Percentiles rank a stretch among this genome's conserved stretches.
Evolutionary conservation across 2,329 filamentous ascomycete species (phyloP).

Genomic region (Claviceps capensis): DNA sequence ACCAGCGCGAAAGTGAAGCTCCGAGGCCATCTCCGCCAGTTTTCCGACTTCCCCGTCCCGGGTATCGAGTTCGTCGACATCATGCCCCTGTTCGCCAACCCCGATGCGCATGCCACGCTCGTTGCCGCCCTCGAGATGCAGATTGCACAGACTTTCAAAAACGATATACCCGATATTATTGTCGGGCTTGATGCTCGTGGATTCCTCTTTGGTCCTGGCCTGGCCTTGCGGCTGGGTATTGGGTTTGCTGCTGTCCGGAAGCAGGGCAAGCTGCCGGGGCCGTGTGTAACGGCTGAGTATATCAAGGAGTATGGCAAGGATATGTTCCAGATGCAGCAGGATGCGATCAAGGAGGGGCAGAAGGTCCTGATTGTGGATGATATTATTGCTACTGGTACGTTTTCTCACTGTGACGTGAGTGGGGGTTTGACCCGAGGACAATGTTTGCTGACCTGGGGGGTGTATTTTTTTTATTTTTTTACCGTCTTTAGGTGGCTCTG

Average conservation of each 20-base stretch:
- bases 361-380: slow-evolving; percentile 91
- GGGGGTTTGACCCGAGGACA: background rate
- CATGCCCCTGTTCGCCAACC: slow-evolving; percentile 83
- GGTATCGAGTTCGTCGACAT: slow-evolving; percentile 98
- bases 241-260: slow-evolving; percentile 91
- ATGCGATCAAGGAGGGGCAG: slow-evolving; percentile 71
- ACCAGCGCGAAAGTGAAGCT: slow-evolving; percentile 57
- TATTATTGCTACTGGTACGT: slow-evolving; percentile 91
- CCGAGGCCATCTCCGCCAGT: slow-evolving; percentile 63
- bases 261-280: slow-evolving; percentile 87
- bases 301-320: slow-evolving; percentile 95
- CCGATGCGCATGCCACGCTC: slow-evolving; percentile 58
- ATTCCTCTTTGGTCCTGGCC: slow-evolving; percentile 84
- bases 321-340: slow-evolving; percentile 89
- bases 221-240: slow-evolving; percentile 71
- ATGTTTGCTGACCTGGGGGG: background rate
- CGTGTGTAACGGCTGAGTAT: slow-evolving; percentile 72
- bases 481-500: slow-evolving; percentile 60
- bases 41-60: slow-evolving; percentile 79
- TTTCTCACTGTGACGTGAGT: background rate
- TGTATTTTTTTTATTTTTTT: too few relatives aligned
- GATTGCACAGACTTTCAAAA: slow-evolving; percentile 48
- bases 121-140: slow-evolving; percentile 78
- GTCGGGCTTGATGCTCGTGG: slow-evolving; percentile 89
- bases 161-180: slow-evolving; percentile 67